A percentile compares a stretch with the other conserved stretches of the same genome.
Evolutionary conservation across 2,329 filamentous ascomycete genomes (phyloP).

Genomic region (Apiospora saccharicola): DNA sequence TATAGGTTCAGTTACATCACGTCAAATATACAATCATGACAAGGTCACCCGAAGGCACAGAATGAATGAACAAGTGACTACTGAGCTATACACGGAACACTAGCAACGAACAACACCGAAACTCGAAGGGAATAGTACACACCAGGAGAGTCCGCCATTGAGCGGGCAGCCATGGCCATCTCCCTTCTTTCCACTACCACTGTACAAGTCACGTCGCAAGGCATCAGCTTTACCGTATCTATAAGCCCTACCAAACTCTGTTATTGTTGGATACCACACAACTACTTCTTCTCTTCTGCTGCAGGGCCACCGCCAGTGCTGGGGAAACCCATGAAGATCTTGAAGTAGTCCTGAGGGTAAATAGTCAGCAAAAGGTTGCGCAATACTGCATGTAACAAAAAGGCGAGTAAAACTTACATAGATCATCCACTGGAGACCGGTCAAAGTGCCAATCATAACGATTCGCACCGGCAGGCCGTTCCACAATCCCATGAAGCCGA

Average conservation of each 20-base stretch:
- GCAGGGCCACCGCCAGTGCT: constrained; percentile 74
- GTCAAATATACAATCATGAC: not conserved
- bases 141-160: not conserved
- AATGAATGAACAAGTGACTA: not conserved
- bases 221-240: not conserved
- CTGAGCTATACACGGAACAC: not conserved
- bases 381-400: not conserved
- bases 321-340: constrained; percentile 87
- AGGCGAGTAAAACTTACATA: constrained; percentile 62
- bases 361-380: not conserved
- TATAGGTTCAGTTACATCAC: not conserved
- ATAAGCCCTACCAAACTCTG: not conserved
- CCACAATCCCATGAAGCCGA: constrained; percentile 89
- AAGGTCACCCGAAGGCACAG: not conserved
- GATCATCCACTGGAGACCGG: constrained; percentile 92
- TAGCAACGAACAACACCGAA: not conserved
- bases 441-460: constrained; percentile 86
- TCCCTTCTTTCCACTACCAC: not conserved
- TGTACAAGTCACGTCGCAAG: not conserved
- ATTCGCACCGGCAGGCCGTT: constrained; percentile 86
- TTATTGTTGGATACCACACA: not conserved
- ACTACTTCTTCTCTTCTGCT: constrained; percentile 49
- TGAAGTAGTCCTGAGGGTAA: constrained; percentile 75
- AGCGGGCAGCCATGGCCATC: not conserved
- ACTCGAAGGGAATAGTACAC: not conserved